phyloP scores from a whole-genome alignment of 306 rosid genomes.

The Trifolium fragiferum region DNA sequence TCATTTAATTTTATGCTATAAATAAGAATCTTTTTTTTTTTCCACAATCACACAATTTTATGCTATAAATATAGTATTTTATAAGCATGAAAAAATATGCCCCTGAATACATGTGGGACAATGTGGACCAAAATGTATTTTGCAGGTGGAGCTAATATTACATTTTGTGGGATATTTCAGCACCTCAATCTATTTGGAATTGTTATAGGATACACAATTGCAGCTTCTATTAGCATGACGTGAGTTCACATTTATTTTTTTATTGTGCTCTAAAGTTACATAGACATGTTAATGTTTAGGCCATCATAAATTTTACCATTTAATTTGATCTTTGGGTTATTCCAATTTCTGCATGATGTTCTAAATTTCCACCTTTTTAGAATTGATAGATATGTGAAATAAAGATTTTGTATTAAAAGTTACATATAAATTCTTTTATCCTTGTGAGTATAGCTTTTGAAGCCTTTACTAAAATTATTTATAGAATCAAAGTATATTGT shows the following conservation, averaged over 20 bases:
- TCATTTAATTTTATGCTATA: neutral
- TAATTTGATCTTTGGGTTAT: neutral
- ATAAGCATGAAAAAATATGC: neutral
- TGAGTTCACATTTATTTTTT: slow-evolving; percentile 43
- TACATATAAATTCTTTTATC: no score
- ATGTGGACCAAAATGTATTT: slow-evolving; percentile 15
- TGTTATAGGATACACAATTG: slow-evolving; percentile 66
- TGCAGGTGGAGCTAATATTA: slow-evolving; percentile 58
- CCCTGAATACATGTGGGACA: neutral
- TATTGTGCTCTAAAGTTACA: neutral
- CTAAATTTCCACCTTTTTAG: neutral
- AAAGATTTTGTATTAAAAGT: no score
- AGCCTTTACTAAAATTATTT: no score
- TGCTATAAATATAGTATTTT: no score
- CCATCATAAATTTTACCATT: neutral
- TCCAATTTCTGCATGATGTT: neutral
- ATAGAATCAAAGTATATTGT: no score
- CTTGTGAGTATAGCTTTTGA: no score
- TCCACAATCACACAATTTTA: neutral
- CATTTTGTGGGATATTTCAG: slow-evolving; percentile 55
- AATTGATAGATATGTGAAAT: neutral
- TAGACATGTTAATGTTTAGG: neutral
- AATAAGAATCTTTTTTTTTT: neutral
- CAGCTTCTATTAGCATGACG: slow-evolving; percentile 68
- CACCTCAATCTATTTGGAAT: slow-evolving; percentile 59